Base-by-base conservation (phyloP, 2,329 filamentous ascomycete species). In the Penicillium sp. region DNA sequence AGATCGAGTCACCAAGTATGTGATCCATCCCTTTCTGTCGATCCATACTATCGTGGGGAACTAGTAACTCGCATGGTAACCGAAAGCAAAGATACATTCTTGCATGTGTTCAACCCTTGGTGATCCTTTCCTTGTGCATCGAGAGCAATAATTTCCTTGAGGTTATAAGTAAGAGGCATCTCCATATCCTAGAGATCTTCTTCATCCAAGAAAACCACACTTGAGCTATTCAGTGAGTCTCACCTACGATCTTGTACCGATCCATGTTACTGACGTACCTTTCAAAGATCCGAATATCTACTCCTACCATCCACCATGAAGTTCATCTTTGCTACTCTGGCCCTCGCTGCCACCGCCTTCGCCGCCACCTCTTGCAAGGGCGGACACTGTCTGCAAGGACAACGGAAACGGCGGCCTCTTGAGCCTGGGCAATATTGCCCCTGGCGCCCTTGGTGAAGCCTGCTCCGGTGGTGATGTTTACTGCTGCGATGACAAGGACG, bases 391-490 rank as follows among this genome's bases (percentile, higher is more conserved):
- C 31, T 50, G 48, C 44, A 32, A 27, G 16, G 32, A 18, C n/a
- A 47, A 44, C 26, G 44, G 48, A 9, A 32, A 44, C 23, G 44
- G 44, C 4, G 44, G 44, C 22, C 23, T 50, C 20, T 8, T 50
- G 8, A 37, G 41, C 18, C 44, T 50, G 5, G 44, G 48, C 32
- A 50, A 50, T 44, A 16, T 50, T 14, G 31, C 41, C 10, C 26
- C 8, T 20, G 48, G 48, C 16, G 34, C 38, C 10, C 22, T 44
- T 8, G 48, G 48, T 20, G 37, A 27, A 14, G n/a, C 4, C 22
- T 50, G 48, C 32, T 34, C 41, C 14, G 32, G 27, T 13, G 48
- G 48, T 23, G 44, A 45, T 0, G 37, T 50, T 31, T 50, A 50
- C 44, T 50, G 48, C 48, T 50, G 48, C 41, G 29, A 32, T 3